phyloP scores from a whole-genome alignment of 176 grass and related monocot species.

The Paspalum notatum region DNA sequence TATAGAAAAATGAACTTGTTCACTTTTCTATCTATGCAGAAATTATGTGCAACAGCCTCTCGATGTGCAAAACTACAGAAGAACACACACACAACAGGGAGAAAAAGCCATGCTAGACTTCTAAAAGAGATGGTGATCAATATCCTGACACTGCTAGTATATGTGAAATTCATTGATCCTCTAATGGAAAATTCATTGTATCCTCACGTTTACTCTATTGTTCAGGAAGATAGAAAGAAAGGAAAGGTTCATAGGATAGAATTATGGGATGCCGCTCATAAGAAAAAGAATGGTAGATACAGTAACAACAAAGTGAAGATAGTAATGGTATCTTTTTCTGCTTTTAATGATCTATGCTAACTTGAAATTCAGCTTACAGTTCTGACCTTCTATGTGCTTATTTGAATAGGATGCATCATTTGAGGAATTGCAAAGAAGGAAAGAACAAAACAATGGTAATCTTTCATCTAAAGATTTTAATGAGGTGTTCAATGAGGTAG shows the following conservation, averaged over 20 bases:
- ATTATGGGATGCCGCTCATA: conserved; percentile 1
- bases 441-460: neutral
- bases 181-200: too few relatives aligned
- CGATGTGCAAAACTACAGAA: neutral
- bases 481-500: neutral
- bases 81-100: neutral
- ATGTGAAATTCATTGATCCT: neutral
- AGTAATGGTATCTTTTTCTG: neutral
- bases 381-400: neutral
- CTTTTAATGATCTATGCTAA: neutral
- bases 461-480: neutral
- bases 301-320: neutral
- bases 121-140: neutral
- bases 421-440: neutral
- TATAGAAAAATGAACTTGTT: neutral
- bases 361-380: neutral
- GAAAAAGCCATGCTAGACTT: conserved; percentile 6
- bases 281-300: neutral
- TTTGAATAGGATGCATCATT: neutral
- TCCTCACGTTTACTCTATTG: neutral
- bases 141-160: neutral
- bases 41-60: neutral
- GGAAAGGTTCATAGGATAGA: neutral
- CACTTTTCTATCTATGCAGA: neutral
- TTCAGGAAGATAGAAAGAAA: neutral